Evolutionary conservation across 2,329 filamentous ascomycete genomes (phyloP), one percentile per base, ranked within the genome.

Genomic region (Sporothrix phasma): DNA sequence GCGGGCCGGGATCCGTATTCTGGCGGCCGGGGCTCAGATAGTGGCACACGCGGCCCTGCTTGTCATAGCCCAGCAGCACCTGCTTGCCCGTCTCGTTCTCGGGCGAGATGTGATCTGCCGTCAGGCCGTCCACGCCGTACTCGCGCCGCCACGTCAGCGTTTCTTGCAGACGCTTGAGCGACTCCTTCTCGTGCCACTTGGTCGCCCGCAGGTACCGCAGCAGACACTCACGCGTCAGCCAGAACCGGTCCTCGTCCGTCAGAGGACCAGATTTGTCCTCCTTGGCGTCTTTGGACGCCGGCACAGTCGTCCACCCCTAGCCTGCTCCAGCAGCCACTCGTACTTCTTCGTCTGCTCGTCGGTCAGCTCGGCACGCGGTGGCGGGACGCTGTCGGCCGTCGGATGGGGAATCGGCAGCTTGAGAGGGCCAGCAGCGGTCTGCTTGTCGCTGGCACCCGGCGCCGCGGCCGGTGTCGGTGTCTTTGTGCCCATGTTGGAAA

Each of bases 71-170:
- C 22, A 94, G 76, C 65, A 96, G 81, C 65, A 96, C 82, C 75
- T 97, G 93, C 80, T 99, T 99, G 69, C 94, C 94, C 10, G 93
- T 97, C 78, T 93, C 92, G 75, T 97, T 96, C 79, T 99, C 94
- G 13, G 89, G 86, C 0, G 89, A 91, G 71, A 97, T 93, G 76
- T 96, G 89, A 8, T 97, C 92, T 10, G 88, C 81, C 0, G 90
- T 92, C 72, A 92, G 84, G 62, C 83, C 86, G 66, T 89, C 84
- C 64, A 95, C 81, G 56, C 91, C 92, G 72, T 96, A 99, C 72
- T 96, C 92, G 64, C 93, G 84, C 54, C 94, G 86, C 94, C 94
- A 99, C 66, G 84, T 82, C 64, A 97, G 77, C 0, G 93, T 97
- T 51, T 84, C 84, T 69, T 88, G 85, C 46, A 97, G 76, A n/a